Evolutionary conservation across 2,329 filamentous ascomycete species (phyloP), one percentile per base, ranked within the genome.

Genomic region (Acarospora socialis): DNA sequence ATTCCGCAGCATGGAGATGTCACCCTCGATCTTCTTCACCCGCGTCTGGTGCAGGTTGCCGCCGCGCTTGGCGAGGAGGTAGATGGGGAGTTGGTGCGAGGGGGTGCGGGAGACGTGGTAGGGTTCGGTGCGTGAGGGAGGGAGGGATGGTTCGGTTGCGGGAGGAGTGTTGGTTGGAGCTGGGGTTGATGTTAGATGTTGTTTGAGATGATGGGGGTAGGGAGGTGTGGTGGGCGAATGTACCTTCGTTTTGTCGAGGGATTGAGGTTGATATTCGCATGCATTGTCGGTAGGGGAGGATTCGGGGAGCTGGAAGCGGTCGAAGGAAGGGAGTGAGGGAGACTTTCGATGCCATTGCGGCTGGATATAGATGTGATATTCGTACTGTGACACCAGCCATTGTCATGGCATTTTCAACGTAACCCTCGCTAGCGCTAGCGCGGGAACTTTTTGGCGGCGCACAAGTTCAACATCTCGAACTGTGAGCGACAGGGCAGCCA

Each of bases 1-100:
- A 21, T 66, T 55, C 39, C 70, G 65, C 41, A 95, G 52, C 3
- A 61, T 67, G 19, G 61, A 54, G 30, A 73, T 48, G 51, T 92
- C 69, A 10, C 90, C 90, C 35, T 82, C 73, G 30, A 87, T 68
- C 56, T 81, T 84, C 53, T 83, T 79, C 34, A 98, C 59, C 35
- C 72, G 56, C 4, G 87, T 92, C 46, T 80, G 57, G 46, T 74
- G 71, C 49, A 75, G 65, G 42, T 81, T 90, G 9, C 82, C 81
- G 32, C 83, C 83, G 8, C 73, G 66, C 60, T 81, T 86, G 42
- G 59, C 62, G 43, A 73, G 64, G 10, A 74, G 63, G 59, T 95
- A 98, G 26, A 95, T 69, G 15, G 82, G 74, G 3, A 90, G 61
- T 43, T 82, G 73, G 28, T 73, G 70, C 21, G 70, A 76, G 1